phyloP scores from a whole-genome alignment of 768 basidiomycete genomes.

The Boletus vermiculosoides region DNA sequence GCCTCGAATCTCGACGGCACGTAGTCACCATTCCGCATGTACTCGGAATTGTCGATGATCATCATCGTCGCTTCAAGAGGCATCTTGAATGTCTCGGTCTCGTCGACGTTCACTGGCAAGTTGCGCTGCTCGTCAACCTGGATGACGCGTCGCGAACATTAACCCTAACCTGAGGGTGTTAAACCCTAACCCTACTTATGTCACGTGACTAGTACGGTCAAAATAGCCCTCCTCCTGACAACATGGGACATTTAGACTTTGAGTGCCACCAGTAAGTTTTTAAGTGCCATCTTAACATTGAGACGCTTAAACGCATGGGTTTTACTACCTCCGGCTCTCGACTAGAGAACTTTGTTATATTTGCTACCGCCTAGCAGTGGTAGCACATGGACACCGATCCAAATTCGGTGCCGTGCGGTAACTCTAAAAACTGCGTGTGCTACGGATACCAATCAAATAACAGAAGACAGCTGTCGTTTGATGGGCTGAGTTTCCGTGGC shows the following conservation, averaged over 20 bases:
- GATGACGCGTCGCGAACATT: conserved; percentile 28
- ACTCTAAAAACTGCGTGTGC: not conserved
- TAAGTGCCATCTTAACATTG: not conserved
- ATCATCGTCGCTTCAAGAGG: conserved; percentile 98
- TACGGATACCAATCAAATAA: not conserved
- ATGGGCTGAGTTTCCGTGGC: not conserved
- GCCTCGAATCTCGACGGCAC: conserved; percentile 83
- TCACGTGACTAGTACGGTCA: not conserved
- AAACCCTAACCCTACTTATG: conserved; percentile 12
- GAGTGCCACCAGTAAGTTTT: not conserved
- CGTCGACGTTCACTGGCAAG: conserved; percentile 16
- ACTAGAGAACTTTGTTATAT: not conserved
- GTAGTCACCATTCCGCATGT: conserved; percentile 95
- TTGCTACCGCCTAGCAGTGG: not conserved
- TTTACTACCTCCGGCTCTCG: not conserved
- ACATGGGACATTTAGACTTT: not conserved
- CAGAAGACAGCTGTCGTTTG: not conserved
- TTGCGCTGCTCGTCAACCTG: not conserved
- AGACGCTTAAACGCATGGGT: not conserved
- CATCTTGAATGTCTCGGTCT: conserved; percentile 50
- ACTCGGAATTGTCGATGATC: conserved; percentile 96
- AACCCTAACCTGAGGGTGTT: conserved; percentile 15
- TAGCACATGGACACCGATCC: not conserved
- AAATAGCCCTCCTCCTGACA: too few relatives aligned
- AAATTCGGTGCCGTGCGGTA: not conserved